phyloP scores from a whole-genome alignment of 1,284 basidiomycete genomes.

The Wolfiporia cocos region DNA sequence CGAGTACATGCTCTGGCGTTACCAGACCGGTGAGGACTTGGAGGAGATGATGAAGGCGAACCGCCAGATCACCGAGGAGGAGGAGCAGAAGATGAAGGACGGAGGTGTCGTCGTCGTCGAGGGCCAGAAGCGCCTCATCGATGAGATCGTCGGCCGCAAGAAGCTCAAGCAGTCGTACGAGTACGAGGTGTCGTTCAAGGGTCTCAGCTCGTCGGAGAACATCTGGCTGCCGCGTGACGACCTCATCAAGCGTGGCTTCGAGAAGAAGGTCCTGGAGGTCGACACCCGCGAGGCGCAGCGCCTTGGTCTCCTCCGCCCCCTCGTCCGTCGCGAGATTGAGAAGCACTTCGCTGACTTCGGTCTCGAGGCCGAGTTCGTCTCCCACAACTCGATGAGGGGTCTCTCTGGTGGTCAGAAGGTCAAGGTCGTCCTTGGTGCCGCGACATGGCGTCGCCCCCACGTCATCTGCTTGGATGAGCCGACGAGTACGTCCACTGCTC shows the following conservation, averaged over 20 bases:
- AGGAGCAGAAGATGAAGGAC: constrained; percentile 96
- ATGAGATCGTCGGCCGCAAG: constrained; percentile 89
- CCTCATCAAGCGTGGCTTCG: constrained; percentile 94
- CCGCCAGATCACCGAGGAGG: constrained; percentile 85
- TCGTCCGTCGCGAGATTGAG: constrained; percentile 97
- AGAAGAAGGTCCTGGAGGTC: constrained; percentile 97
- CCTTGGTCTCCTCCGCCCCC: constrained; percentile 90
- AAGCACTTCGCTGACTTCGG: constrained; percentile 96
- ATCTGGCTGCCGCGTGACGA: constrained; percentile 96
- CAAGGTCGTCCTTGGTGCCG: constrained; percentile 98
- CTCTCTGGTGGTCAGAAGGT: constrained; percentile 99
- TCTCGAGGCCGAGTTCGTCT: constrained; percentile 95
- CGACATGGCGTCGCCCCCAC: constrained; percentile 98
- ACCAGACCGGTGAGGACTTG: constrained; percentile 98
- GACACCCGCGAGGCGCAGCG: constrained; percentile 97
- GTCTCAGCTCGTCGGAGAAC: constrained; percentile 90
- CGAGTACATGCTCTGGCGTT: constrained; percentile 99
- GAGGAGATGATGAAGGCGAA: constrained; percentile 93
- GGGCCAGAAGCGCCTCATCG: constrained; percentile 92
- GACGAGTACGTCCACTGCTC: constrained; percentile 53
- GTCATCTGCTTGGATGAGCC: constrained; percentile 98
- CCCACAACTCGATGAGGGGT: constrained; percentile 96
- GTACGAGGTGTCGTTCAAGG: constrained; percentile 95
- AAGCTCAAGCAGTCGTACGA: constrained; percentile 99
- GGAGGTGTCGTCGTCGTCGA: constrained; percentile 83